A percentile compares a stretch with the other conserved stretches of the same genome.
These are phyloP conservation scores for Goffeauzyma gilvescens DNA, from an alignment of 768 basidiomycete genomes.

Conservation along the genomic window DNA sequence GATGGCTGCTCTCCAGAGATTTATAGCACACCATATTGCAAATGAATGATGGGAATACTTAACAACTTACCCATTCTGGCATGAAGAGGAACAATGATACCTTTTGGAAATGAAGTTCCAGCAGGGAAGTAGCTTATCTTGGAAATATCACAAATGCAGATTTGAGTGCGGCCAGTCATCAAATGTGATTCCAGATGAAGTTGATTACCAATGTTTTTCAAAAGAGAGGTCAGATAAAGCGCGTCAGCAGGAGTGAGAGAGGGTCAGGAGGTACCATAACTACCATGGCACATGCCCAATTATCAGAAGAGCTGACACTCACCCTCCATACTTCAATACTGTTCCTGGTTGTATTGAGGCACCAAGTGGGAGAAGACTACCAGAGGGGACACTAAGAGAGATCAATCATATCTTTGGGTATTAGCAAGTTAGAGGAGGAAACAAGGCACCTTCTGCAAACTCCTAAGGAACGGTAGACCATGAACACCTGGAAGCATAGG, in stretches of 20 bases:
- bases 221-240: background rate
- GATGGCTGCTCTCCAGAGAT: background rate
- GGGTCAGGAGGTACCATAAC: background rate
- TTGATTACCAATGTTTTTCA: background rate
- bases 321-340: slow-evolving; percentile 30
- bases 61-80: slow-evolving; percentile 21
- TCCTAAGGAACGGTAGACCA: background rate
- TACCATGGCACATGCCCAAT: background rate
- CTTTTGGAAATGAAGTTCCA: slow-evolving; percentile 26
- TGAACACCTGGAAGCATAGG: no score
- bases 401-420: no score
- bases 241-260: background rate
- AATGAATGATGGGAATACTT: no score
- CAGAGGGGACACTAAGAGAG: slow-evolving; percentile 8
- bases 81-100: slow-evolving; percentile 27
- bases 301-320: background rate
- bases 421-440: no score
- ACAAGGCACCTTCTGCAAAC: no score
- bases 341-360: slow-evolving; percentile 26
- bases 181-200: background rate
- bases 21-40: no score
- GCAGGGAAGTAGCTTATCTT: slow-evolving; percentile 22
- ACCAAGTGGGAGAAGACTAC: slow-evolving; percentile 25
- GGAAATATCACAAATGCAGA: background rate
- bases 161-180: background rate